Evolutionary conservation across 1,284 basidiomycete genomes (phyloP).

Genomic region (Flammula alnicola): DNA sequence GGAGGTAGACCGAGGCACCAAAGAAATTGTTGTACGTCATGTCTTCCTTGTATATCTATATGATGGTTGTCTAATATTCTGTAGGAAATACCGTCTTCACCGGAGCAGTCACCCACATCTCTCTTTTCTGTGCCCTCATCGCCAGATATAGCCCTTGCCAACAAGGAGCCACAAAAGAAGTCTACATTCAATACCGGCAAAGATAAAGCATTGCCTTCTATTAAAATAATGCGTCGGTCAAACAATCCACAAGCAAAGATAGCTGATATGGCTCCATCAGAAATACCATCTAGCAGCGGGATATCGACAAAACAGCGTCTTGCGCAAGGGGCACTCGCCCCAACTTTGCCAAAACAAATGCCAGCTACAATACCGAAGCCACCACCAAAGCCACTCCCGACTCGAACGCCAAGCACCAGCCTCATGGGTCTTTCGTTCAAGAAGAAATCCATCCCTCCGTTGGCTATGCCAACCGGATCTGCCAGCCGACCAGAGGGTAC

Average conservation of each 20-base stretch:
- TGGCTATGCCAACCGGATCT: too few relatives aligned
- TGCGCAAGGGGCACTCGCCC: conserved; percentile 41
- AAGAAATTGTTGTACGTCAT: conserved; percentile 1
- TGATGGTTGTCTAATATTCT: background rate
- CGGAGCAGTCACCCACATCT: conserved; percentile 22
- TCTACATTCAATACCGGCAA: too few relatives aligned
- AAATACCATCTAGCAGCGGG: conserved; percentile 35
- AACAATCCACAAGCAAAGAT: conserved; percentile 28
- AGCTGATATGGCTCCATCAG: conserved; percentile 18
- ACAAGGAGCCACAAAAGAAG: background rate
- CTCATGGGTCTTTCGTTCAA: conserved; percentile 6
- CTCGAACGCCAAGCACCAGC: conserved; percentile 4
- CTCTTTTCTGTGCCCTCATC: conserved; percentile 31
- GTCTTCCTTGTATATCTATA: background rate
- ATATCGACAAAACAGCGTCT: conserved; percentile 56
- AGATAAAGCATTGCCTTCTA: background rate
- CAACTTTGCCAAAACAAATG: conserved; percentile 34
- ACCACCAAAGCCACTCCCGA: conserved; percentile 14
- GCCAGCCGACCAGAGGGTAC: too few relatives aligned
- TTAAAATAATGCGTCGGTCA: conserved; percentile 20
- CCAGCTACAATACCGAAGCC: conserved; percentile 15
- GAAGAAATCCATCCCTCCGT: too few relatives aligned
- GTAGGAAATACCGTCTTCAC: conserved; percentile 5
- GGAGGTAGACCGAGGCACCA: background rate
- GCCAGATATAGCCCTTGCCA: conserved; percentile 16